Conservation (phyloP, 805 yeast genomes). For the Candida ipomoeae region DNA sequence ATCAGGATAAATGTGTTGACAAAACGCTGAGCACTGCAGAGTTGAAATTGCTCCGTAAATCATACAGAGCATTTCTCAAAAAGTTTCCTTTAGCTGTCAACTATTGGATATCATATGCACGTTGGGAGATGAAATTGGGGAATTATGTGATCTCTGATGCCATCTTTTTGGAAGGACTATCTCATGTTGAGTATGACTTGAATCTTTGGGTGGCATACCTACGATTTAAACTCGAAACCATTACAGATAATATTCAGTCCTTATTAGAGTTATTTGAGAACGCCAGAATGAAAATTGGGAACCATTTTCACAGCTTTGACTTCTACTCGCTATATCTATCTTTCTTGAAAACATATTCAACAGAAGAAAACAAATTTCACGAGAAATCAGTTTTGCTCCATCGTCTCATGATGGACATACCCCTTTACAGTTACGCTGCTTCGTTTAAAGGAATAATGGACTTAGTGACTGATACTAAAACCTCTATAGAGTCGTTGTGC, state of each 20-base stretch:
- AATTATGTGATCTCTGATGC: conserved; percentile 31
- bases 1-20: conserved; percentile 25
- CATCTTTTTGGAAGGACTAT: conserved; percentile 26
- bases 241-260: conserved; percentile 24
- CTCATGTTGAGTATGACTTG: conserved; percentile 40
- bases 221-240: conserved; percentile 34
- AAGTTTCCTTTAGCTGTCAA: conserved; percentile 49
- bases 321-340: conserved; percentile 50
- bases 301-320: conserved; percentile 47
- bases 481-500: conserved; percentile 12
- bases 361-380: conserved; percentile 20
- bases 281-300: conserved; percentile 49
- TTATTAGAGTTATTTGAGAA: conserved; percentile 39
- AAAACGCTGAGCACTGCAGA: conserved; percentile 31
- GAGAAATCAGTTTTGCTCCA: conserved; percentile 40
- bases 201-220: conserved; percentile 51
- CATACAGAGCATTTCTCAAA: conserved; percentile 41
- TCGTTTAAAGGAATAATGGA: conserved; percentile 37
- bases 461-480: conserved; percentile 25
- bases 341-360: conserved; percentile 32
- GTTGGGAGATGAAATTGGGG: conserved; percentile 44
- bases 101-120: conserved; percentile 57
- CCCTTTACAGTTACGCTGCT: conserved; percentile 49
- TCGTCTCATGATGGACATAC: conserved; percentile 50
- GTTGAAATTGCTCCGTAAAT: conserved; percentile 30